A percentile compares a stretch with the other conserved stretches of the same genome.
These are phyloP conservation scores for Colletotrichum sp. DNA, from an alignment of 2,329 filamentous ascomycete species.

Conservation along the genomic window DNA sequence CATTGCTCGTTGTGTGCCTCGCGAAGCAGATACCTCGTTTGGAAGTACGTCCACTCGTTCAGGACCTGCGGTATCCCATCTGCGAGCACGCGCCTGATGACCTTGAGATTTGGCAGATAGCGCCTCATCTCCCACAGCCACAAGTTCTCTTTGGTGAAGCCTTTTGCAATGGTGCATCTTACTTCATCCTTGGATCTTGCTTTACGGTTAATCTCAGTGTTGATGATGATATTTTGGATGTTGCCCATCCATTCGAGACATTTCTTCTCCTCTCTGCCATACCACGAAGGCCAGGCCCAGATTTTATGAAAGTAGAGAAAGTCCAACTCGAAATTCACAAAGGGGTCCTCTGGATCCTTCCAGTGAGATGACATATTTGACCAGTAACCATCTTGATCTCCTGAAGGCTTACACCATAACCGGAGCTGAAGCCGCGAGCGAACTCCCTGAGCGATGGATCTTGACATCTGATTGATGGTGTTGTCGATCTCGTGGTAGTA, in stretches of 20 bases:
- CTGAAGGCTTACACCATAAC: no score
- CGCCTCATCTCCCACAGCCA: background rate
- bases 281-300: no score
- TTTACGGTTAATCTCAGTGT: accelerated
- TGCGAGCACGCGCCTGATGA: background rate
- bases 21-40: background rate
- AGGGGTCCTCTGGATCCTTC: no score
- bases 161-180: background rate
- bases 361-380: no score
- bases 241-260: background rate
- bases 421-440: no score
- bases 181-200: background rate
- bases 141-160: background rate
- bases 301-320: no score
- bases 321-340: no score
- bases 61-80: accelerated
- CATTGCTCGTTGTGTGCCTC: background rate
- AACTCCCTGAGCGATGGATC: no score
- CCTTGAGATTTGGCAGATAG: background rate
- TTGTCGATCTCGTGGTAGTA: no score
- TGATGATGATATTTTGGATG: background rate
- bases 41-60: background rate
- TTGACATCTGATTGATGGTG: no score
- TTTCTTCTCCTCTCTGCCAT: no score
- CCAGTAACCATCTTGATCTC: no score